These are phyloP conservation scores for Lasiodiplodia hormozganensis DNA, from an alignment of 2,329 filamentous ascomycete species.

Conservation along the genomic window DNA sequence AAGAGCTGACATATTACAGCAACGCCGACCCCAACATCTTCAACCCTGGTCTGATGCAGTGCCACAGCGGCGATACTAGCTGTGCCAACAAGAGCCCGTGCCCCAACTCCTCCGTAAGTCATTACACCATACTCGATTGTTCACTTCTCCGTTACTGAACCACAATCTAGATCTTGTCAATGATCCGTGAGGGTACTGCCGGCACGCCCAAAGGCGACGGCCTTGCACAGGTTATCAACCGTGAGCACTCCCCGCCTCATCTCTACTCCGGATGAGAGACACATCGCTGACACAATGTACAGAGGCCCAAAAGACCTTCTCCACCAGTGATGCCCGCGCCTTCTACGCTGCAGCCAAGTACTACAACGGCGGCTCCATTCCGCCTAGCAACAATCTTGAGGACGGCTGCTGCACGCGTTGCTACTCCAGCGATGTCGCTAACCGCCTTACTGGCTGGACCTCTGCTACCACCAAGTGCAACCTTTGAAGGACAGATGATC, in stretches of 20 bases:
- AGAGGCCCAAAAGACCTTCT: constrained; percentile 21
- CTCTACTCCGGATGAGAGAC: background rate
- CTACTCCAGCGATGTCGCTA: constrained; percentile 61
- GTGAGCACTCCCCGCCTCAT: constrained; percentile 12
- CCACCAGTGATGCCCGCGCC: constrained; percentile 43
- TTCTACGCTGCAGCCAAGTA: constrained; percentile 58
- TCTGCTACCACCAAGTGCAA: constrained; percentile 32
- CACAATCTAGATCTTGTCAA: constrained; percentile 41
- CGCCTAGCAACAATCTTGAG: constrained; percentile 45
- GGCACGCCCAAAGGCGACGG: constrained; percentile 54
- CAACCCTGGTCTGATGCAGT: constrained; percentile 59
- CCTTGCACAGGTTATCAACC: constrained; percentile 47
- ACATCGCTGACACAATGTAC: background rate
- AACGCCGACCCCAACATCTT: constrained; percentile 40
- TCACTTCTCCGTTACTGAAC: background rate
- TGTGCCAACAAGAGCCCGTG: constrained; percentile 50
- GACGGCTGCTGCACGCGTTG: constrained; percentile 56
- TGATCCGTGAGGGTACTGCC: constrained; percentile 53
- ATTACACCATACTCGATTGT: no score
- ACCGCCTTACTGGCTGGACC: constrained; percentile 54
- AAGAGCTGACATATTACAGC: background rate
- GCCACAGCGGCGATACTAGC: constrained; percentile 48
- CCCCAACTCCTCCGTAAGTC: constrained; percentile 37
- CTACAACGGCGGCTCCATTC: constrained; percentile 58
- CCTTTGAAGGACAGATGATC: constrained; percentile 25